Evolutionary conservation across 2,329 filamentous ascomycete genomes (phyloP).

Genomic region (Xylaria sp.): DNA sequence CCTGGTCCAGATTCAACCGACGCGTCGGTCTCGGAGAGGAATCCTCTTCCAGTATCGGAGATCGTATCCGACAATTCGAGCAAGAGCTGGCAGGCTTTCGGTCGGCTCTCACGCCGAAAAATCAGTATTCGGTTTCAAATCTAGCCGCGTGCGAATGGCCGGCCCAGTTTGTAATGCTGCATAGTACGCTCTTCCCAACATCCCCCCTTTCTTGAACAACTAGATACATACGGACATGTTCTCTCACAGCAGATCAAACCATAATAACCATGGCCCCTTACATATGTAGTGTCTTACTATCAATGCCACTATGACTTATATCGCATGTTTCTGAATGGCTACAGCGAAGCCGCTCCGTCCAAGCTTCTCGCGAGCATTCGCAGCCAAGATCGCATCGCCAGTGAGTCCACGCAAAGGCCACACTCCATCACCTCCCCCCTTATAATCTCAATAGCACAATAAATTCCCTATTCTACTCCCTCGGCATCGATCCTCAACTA

Average conservation of each 20-base stretch:
- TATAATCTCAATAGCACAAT: too few relatives aligned
- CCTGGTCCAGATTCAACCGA: slow-evolving; percentile 36
- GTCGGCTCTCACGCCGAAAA: slow-evolving; percentile 27
- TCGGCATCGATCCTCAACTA: neutral
- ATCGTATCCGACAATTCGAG: slow-evolving; percentile 36
- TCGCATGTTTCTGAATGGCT: slow-evolving; percentile 49
- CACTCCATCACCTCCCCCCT: too few relatives aligned
- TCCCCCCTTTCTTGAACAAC: neutral
- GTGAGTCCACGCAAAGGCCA: neutral
- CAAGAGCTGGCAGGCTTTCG: slow-evolving; percentile 33
- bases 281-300: slow-evolving; percentile 46
- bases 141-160: slow-evolving; percentile 33
- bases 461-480: neutral
- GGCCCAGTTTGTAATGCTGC: slow-evolving; percentile 41
- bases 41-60: slow-evolving; percentile 32
- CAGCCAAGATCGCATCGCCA: slow-evolving; percentile 38
- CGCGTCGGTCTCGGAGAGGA: slow-evolving; percentile 39
- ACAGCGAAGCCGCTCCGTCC: slow-evolving; percentile 47
- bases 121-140: slow-evolving; percentile 36
- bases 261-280: neutral
- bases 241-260: neutral
- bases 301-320: slow-evolving; percentile 53
- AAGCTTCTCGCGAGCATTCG: slow-evolving; percentile 36
- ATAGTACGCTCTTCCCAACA: slow-evolving; percentile 23
- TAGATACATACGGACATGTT: neutral